A percentile compares a stretch with the other conserved stretches of the same genome.
These are phyloP conservation scores for Leptographium wingfieldii DNA, from an alignment of 2,329 filamentous ascomycete genomes.

Conservation along the genomic window DNA sequence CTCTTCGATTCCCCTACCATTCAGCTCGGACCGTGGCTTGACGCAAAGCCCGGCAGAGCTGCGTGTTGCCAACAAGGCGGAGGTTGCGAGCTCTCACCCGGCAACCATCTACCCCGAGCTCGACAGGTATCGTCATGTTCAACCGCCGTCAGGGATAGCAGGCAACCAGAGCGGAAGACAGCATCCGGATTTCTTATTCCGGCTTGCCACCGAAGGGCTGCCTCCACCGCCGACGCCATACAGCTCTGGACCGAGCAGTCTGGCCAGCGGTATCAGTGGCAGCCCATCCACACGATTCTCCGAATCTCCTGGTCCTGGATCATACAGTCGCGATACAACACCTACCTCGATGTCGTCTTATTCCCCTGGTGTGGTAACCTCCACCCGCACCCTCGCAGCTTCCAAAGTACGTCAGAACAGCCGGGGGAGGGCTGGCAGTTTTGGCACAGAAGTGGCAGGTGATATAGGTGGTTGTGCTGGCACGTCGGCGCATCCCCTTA, in stretches of 20 bases:
- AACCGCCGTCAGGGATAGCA: constrained; percentile 20
- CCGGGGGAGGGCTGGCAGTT: constrained; percentile 42
- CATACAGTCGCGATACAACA: constrained; percentile 66
- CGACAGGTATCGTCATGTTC: constrained; percentile 43
- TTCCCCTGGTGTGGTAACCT: constrained; percentile 49
- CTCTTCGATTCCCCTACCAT: constrained; percentile 27
- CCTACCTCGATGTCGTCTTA: constrained; percentile 68
- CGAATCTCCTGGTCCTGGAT: constrained; percentile 54
- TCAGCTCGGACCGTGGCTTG: constrained; percentile 28
- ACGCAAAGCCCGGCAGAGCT: constrained; percentile 32
- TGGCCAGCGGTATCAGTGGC: constrained; percentile 47
- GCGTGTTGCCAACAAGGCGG: constrained; percentile 27
- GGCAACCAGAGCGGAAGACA: constrained; percentile 16
- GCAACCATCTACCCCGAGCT: constrained; percentile 46
- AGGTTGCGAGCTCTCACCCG: constrained; percentile 26
- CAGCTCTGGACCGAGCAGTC: constrained; percentile 45
- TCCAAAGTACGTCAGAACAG: constrained; percentile 40
- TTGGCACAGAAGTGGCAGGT: constrained; percentile 36
- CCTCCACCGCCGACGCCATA: constrained; percentile 52
- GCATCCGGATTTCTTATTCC: constrained; percentile 37
- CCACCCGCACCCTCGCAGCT: constrained; percentile 27
- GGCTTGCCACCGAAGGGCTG: constrained; percentile 49
- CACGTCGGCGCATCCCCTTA: constrained; percentile 43
- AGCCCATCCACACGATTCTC: constrained; percentile 68
- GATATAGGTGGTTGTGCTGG: constrained; percentile 35